phyloP scores from a whole-genome alignment of 1,284 basidiomycete genomes.

The Pseudozyma thailandica region DNA sequence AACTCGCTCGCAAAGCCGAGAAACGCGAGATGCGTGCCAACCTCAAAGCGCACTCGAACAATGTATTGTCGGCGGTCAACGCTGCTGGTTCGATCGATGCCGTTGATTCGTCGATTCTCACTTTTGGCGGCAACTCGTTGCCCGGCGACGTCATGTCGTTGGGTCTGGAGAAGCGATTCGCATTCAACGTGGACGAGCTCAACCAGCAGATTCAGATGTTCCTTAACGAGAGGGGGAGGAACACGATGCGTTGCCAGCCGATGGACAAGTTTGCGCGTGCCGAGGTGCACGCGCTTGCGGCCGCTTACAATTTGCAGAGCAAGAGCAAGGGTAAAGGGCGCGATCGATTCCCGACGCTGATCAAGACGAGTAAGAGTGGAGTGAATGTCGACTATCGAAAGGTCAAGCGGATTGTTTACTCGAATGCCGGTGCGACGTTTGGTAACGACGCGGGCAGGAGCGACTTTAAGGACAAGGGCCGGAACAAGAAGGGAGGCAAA shows the following conservation, averaged over 20 bases:
- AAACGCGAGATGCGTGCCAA: slow-evolving; percentile 46
- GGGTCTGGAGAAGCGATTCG: slow-evolving; percentile 35
- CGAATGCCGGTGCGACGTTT: slow-evolving; percentile 47
- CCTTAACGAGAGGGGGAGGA: slow-evolving; percentile 42
- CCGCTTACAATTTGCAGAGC: slow-evolving; percentile 58
- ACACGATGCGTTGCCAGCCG: slow-evolving; percentile 62
- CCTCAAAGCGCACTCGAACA: slow-evolving; percentile 46
- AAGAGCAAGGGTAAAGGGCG: slow-evolving; percentile 57
- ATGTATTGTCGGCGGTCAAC: slow-evolving; percentile 26
- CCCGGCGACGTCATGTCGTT: slow-evolving; percentile 23
- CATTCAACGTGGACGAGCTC: slow-evolving; percentile 55
- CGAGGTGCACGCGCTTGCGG: slow-evolving; percentile 64
- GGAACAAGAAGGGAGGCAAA: slow-evolving; percentile 23
- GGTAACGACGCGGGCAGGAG: slow-evolving; percentile 43
- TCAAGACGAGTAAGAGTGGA: slow-evolving; percentile 58
- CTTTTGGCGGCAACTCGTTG: slow-evolving; percentile 21
- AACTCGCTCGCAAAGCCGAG: slow-evolving; percentile 48
- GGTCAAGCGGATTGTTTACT: slow-evolving; percentile 47
- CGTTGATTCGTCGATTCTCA: slow-evolving; percentile 29
- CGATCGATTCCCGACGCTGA: slow-evolving; percentile 61
- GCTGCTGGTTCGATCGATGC: slow-evolving; percentile 39
- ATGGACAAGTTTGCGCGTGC: slow-evolving; percentile 66
- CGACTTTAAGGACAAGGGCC: slow-evolving; percentile 32
- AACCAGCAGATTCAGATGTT: slow-evolving; percentile 60
- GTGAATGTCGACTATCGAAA: slow-evolving; percentile 45